phyloP scores from a whole-genome alignment of 495 filamentous ascomycete genomes.

The Margaritispora aquatica region DNA sequence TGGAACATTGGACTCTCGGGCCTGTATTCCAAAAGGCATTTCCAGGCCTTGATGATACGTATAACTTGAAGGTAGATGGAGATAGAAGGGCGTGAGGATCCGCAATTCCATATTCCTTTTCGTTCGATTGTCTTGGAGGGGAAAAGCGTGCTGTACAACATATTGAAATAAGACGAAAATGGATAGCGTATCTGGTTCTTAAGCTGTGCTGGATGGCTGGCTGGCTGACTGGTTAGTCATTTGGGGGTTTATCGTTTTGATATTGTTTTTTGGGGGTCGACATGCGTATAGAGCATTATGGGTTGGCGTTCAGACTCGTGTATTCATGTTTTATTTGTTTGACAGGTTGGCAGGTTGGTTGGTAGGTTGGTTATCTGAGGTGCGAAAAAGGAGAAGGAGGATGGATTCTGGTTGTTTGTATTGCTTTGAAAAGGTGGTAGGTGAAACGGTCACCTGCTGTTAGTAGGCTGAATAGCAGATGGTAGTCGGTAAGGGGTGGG shows the following conservation, averaged over 20 bases:
- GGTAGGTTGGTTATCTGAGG: not conserved
- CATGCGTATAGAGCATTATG: not conserved
- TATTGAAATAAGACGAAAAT: no score
- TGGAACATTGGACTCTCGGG: conserved; percentile 75
- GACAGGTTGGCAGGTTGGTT: not conserved
- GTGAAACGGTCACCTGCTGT: no score
- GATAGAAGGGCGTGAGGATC: conserved; percentile 10
- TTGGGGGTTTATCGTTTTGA: no score
- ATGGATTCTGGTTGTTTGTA: not conserved
- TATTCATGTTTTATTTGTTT: not conserved
- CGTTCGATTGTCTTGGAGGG: not conserved
- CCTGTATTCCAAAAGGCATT: conserved; percentile 56
- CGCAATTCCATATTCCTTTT: no score
- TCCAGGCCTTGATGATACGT: conserved; percentile 53
- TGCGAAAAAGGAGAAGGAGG: not conserved
- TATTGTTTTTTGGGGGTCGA: no score
- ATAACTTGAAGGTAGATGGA: conserved; percentile 20
- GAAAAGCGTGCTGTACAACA: not conserved
- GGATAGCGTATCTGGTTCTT: not conserved
- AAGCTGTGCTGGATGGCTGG: not conserved
- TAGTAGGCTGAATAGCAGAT: no score
- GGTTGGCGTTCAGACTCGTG: not conserved
- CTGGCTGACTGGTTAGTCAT: no score
- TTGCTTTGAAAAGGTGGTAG: no score
- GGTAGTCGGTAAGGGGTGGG: no score